phyloP scores from a whole-genome alignment of 805 yeast genomes.

The Wickerhamomyces tratensis region DNA sequence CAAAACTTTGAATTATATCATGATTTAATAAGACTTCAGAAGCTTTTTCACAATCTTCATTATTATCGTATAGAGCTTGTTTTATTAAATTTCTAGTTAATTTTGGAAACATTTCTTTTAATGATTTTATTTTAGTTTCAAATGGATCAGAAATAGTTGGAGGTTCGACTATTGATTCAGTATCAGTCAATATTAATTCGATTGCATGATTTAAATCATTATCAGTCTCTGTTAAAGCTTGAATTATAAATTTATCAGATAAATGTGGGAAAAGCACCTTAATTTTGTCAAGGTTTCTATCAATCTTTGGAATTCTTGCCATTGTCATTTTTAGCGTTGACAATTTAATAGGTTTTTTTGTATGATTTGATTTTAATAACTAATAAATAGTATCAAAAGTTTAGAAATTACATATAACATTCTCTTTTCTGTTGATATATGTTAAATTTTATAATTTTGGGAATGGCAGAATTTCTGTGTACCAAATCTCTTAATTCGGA shows the following conservation, averaged over 20 bases:
- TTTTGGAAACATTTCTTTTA: constrained; percentile 38
- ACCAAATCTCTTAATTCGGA: too few relatives aligned
- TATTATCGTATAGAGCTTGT: constrained; percentile 18
- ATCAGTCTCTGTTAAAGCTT: constrained; percentile 11
- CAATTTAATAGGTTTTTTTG: too few relatives aligned
- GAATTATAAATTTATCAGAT: constrained; percentile 2
- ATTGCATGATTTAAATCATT: constrained; percentile 15
- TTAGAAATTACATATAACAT: too few relatives aligned
- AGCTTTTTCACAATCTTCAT: constrained; percentile 23
- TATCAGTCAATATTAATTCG: not conserved
- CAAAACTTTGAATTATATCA: constrained; percentile 5
- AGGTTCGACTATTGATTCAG: not conserved
- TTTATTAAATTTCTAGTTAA: constrained; percentile 21
- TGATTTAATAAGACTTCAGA: constrained; percentile 21
- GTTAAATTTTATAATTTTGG: too few relatives aligned
- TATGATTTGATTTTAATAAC: too few relatives aligned
- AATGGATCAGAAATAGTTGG: not conserved
- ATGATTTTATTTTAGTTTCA: constrained; percentile 1
- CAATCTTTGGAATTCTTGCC: not conserved
- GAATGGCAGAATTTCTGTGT: too few relatives aligned
- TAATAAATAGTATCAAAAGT: too few relatives aligned
- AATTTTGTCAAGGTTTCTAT: not conserved
- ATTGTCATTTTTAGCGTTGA: too few relatives aligned
- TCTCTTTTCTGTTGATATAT: too few relatives aligned
- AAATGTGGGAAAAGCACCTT: constrained; percentile 15